phyloP scores from a whole-genome alignment of 257 asterid genomes.

The Plectranthus barbatus region DNA sequence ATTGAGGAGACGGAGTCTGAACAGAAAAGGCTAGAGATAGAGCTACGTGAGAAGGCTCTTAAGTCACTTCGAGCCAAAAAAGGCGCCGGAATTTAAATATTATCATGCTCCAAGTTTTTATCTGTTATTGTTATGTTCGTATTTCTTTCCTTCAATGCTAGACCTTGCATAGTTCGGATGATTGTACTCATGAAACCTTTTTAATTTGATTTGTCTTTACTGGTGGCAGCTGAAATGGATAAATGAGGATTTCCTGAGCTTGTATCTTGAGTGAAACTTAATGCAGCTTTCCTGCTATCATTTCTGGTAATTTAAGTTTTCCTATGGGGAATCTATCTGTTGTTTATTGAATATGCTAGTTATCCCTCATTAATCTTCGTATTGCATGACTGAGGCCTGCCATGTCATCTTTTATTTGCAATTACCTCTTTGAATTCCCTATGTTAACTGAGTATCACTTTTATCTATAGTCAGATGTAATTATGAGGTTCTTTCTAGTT shows the following conservation, averaged over 20 bases:
- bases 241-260: slow-evolving; percentile 81
- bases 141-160: slow-evolving; percentile 22
- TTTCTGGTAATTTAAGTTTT: slow-evolving; percentile 67
- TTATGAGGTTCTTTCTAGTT: slow-evolving; percentile 8
- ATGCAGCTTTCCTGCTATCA: slow-evolving; percentile 84
- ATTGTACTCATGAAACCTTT: slow-evolving; percentile 38
- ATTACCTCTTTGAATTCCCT: background rate
- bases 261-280: slow-evolving; percentile 75
- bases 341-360: slow-evolving; percentile 15
- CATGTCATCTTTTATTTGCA: background rate
- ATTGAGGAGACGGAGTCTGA: slow-evolving; percentile 42
- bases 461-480: background rate
- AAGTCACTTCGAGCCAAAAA: slow-evolving; percentile 88
- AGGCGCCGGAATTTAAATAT: slow-evolving; percentile 49
- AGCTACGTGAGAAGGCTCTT: slow-evolving; percentile 94
- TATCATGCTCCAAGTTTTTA: slow-evolving; percentile 24
- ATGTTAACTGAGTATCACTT: slow-evolving; percentile 6
- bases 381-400: slow-evolving; percentile 11
- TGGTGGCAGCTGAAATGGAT: slow-evolving; percentile 85
- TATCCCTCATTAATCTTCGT: slow-evolving; percentile 8
- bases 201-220: slow-evolving; percentile 78
- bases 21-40: slow-evolving; percentile 84
- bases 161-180: slow-evolving; percentile 38
- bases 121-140: slow-evolving; percentile 22
- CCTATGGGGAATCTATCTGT: slow-evolving; percentile 42